These are phyloP conservation scores for Halteria grandinella DNA, from an alignment of 73 alveolate genomes.

Conservation along the genomic window DNA sequence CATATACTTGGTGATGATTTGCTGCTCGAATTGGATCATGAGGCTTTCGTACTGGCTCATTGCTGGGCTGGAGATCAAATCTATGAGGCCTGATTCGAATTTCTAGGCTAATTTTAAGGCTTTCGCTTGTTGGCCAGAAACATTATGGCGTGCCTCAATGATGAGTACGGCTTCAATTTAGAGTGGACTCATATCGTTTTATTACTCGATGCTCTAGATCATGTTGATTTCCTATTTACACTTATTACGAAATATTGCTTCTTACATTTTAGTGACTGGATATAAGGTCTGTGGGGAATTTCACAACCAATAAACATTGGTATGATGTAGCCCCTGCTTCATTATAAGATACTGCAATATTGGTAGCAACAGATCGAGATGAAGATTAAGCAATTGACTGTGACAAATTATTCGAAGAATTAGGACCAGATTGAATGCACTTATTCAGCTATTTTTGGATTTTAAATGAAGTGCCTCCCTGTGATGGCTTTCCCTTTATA, in stretches of 20 bases:
- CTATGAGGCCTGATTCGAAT: conserved; percentile 3
- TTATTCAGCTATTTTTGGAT: conserved; percentile 23
- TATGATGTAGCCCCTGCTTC: too few species aligned
- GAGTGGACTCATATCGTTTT: background rate
- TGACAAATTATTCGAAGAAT: background rate
- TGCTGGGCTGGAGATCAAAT: background rate
- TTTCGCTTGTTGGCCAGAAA: too few species aligned
- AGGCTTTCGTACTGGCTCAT: background rate
- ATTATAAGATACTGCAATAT: too few species aligned
- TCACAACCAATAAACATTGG: too few species aligned
- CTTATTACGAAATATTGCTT: background rate
- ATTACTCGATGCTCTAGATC: background rate
- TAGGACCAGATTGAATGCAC: background rate
- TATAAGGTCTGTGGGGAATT: too few species aligned
- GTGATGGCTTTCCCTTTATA: background rate
- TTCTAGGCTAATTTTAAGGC: too few species aligned
- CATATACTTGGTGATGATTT: conserved; percentile 43
- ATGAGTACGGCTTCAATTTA: background rate
- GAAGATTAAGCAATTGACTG: background rate
- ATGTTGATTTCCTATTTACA: conserved; percentile 43
- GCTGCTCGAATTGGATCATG: conserved; percentile 31
- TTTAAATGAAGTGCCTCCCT: background rate
- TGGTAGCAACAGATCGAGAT: background rate
- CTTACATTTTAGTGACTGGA: conserved; percentile 10
- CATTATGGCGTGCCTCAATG: too few species aligned